A percentile compares a stretch with the other conserved stretches of the same genome.
Evolutionary conservation across 1,284 basidiomycete genomes (phyloP).

Genomic region (Ceratobasidium sp.): DNA sequence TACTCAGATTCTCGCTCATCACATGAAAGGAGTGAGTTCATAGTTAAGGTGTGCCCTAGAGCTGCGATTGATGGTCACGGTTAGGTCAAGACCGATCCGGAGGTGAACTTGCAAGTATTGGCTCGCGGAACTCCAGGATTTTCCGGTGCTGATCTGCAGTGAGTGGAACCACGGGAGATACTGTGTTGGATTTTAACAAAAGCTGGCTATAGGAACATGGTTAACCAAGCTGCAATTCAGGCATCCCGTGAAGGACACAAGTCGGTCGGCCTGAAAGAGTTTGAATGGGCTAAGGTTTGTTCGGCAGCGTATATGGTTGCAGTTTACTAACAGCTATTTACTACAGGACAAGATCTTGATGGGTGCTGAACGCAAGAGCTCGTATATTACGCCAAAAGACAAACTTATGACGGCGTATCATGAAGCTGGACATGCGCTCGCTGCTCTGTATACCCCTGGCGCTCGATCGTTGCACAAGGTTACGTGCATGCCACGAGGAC

Average conservation of each 20-base stretch:
- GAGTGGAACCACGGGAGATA: not conserved
- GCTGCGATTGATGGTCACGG: not conserved
- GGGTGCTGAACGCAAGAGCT: constrained; percentile 91
- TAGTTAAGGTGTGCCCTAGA: constrained; percentile 2
- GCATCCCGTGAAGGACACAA: constrained; percentile 83
- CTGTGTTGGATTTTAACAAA: not conserved
- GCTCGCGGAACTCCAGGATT: constrained; percentile 92
- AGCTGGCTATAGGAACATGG: constrained; percentile 68
- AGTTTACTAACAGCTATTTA: not conserved
- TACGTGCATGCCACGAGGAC: constrained; percentile 93
- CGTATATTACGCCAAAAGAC: constrained; percentile 84
- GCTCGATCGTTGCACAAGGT: constrained; percentile 96
- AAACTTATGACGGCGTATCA: constrained; percentile 94
- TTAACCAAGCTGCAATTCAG: constrained; percentile 90
- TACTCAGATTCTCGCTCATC: constrained; percentile 88
- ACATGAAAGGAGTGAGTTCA: constrained; percentile 78
- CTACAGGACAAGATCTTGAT: constrained; percentile 88
- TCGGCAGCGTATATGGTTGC: not conserved
- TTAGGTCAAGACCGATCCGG: constrained; percentile 52
- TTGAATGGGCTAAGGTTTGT: constrained; percentile 92
- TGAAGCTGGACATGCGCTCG: constrained; percentile 93
- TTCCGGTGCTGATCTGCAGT: constrained; percentile 89
- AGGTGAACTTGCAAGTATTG: constrained; percentile 84
- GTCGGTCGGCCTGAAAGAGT: constrained; percentile 79
- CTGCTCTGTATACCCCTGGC: constrained; percentile 90